Percentiles rank a stretch among this genome's conserved stretches.
phyloP scores from a whole-genome alignment of 1,139 yeast species.

The Dujonia santamariae region DNA sequence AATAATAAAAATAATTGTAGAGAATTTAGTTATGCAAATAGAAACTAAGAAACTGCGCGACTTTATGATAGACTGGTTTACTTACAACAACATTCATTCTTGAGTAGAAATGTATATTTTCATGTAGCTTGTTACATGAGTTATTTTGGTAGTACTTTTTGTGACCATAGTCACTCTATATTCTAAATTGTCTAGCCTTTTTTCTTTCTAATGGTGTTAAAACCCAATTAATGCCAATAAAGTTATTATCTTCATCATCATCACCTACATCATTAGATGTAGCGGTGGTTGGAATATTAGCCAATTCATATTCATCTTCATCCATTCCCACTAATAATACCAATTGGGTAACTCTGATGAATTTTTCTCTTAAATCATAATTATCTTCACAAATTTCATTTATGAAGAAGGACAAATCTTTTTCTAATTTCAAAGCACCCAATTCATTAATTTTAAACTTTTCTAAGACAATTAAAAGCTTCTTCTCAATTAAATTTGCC shows the following conservation, averaged over 20 bases:
- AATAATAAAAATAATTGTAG: no score
- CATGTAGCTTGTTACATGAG: no score
- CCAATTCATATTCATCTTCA: slow-evolving; percentile 62
- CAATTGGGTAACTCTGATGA: slow-evolving; percentile 78
- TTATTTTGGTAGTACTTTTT: no score
- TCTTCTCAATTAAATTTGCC: slow-evolving; percentile 58
- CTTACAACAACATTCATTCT: no score
- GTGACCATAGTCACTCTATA: slow-evolving; percentile 11
- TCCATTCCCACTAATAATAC: slow-evolving; percentile 81
- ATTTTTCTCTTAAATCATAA: slow-evolving; percentile 73
- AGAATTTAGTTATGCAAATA: no score
- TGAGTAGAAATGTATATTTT: no score
- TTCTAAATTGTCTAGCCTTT: slow-evolving; percentile 48
- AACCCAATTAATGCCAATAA: slow-evolving; percentile 70
- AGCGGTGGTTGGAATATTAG: slow-evolving; percentile 15
- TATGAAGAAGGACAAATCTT: slow-evolving; percentile 74
- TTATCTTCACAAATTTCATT: slow-evolving; percentile 58
- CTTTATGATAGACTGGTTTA: no score
- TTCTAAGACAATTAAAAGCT: slow-evolving; percentile 62
- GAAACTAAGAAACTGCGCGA: no score
- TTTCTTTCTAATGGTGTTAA: slow-evolving; percentile 73
- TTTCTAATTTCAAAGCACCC: slow-evolving; percentile 82
- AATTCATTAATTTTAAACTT: slow-evolving; percentile 64
- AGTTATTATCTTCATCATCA: slow-evolving; percentile 32
- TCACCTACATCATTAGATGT: slow-evolving; percentile 9